Evolutionary conservation across 2,329 filamentous ascomycete species (phyloP), one percentile per base, ranked within the genome.

Genomic region (Diaporthe sp.): DNA sequence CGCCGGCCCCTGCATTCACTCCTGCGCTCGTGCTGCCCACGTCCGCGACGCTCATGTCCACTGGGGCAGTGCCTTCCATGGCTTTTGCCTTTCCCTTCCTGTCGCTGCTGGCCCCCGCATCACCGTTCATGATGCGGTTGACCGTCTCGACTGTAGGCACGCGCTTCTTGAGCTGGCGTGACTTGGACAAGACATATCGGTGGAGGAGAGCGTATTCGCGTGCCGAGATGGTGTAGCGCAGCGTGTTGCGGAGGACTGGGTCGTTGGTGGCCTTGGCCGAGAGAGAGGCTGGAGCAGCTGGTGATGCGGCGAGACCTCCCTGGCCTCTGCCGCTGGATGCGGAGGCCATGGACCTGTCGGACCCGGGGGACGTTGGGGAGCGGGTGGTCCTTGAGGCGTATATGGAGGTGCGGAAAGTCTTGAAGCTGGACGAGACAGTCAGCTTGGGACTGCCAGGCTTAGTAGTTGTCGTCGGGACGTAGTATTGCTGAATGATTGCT

Each of bases 141-240:
- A 93, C 89, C 49, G 87, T 85, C 60, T 87, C 87, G 17, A 91
- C 90, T 22, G 86, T 88, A 1, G 91, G 91, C 9, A 89, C 87
- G 39, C 88, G 86, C 77, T 87, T 86, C 72, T 88, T 88, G 49
- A 93, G 84, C 9, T 89, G 82, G 71, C 88, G 88, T 60, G 94
- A 93, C 62, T 93, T 92, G 76, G 94, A 95, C 70, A 97, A 89
- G 72, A 98, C 90, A 82, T 96, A 95, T 81, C 93, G 93, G 84
- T 98, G 95, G 25, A 98, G 90, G 1, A 93, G 87, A 79, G 94
- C 93, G 84, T 98, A 98, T 84, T 98, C 96, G 83, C 93, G 92
- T 57, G 95, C 92, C 9, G 92, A 93, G 82, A 96, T 95, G 75
- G 94, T 97, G 85, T 98, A 96, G 79, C 95, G 93, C 76, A 98